phyloP scores from a whole-genome alignment of 768 basidiomycete species.

The Pleurotus pulmonarius region DNA sequence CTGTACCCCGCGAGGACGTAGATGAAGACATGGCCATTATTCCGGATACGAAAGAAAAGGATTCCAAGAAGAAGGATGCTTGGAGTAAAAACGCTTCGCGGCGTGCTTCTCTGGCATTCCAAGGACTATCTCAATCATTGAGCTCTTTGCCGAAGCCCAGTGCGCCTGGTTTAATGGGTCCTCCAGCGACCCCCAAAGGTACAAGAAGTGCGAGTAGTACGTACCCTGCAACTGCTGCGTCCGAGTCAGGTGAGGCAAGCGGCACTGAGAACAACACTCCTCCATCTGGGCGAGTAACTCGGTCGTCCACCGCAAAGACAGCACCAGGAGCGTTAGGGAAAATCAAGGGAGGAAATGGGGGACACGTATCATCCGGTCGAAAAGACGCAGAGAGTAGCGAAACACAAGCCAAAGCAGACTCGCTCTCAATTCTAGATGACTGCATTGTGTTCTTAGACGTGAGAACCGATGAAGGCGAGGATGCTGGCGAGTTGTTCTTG shows the following conservation, averaged over 20 bases:
- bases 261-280: not conserved
- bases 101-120: constrained; percentile 55
- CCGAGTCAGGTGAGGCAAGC: constrained; percentile 10
- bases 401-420: constrained; percentile 23
- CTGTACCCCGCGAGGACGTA: not conserved
- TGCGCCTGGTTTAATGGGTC: constrained; percentile 39
- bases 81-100: constrained; percentile 40
- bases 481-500: constrained; percentile 76
- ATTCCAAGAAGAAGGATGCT: constrained; percentile 15
- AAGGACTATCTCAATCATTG: constrained; percentile 61
- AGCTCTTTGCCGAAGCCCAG: constrained; percentile 42
- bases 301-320: constrained; percentile 18
- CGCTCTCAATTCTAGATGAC: constrained; percentile 58
- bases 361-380: constrained; percentile 16
- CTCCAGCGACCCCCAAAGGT: constrained; percentile 39
- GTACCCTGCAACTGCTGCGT: constrained; percentile 20
- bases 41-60: constrained; percentile 32
- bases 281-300: constrained; percentile 27
- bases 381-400: constrained; percentile 13
- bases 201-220: constrained; percentile 39
- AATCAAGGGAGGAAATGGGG: constrained; percentile 15
- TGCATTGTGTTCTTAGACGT: constrained; percentile 88
- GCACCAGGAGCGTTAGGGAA: constrained; percentile 9
- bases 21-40: constrained; percentile 15
- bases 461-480: constrained; percentile 76